Conservation (phyloP, 2,329 filamentous ascomycete species). For the Paracoccidioides lutzii region DNA sequence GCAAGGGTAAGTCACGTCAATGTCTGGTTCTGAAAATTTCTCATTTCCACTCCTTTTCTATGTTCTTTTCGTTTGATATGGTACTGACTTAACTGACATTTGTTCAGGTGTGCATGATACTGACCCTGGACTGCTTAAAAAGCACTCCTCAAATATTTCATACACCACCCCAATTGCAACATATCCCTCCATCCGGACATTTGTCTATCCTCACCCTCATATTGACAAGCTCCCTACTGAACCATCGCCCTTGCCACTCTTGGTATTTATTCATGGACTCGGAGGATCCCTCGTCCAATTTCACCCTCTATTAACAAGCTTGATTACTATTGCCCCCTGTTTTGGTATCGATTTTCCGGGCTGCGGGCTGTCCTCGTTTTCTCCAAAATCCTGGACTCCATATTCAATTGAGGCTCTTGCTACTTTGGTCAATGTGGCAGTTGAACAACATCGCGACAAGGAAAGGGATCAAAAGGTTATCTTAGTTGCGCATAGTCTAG, state of each 20-base stretch:
- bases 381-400: constrained; percentile 57
- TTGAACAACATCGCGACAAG: constrained; percentile 58
- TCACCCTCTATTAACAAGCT: constrained; percentile 62
- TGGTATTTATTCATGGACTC: constrained; percentile 86
- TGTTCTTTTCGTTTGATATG: background rate
- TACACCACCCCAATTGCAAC: constrained; percentile 59
- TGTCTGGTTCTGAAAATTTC: background rate
- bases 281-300: constrained; percentile 91
- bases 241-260: constrained; percentile 62
- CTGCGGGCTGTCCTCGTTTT: constrained; percentile 68
- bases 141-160: constrained; percentile 56
- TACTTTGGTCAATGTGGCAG: constrained; percentile 60
- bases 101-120: constrained; percentile 25
- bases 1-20: background rate
- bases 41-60: too few relatives aligned
- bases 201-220: constrained; percentile 71
- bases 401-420: constrained; percentile 66
- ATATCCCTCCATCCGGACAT: constrained; percentile 68
- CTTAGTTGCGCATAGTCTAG: constrained; percentile 81
- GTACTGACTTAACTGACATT: background rate
- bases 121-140: constrained; percentile 68
- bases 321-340: constrained; percentile 72
- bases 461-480: constrained; percentile 57
- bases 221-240: constrained; percentile 63
- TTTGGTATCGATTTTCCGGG: constrained; percentile 83